These are phyloP conservation scores for Curvularia lunata DNA, from an alignment of 2,329 filamentous ascomycete species.

Conservation along the genomic window DNA sequence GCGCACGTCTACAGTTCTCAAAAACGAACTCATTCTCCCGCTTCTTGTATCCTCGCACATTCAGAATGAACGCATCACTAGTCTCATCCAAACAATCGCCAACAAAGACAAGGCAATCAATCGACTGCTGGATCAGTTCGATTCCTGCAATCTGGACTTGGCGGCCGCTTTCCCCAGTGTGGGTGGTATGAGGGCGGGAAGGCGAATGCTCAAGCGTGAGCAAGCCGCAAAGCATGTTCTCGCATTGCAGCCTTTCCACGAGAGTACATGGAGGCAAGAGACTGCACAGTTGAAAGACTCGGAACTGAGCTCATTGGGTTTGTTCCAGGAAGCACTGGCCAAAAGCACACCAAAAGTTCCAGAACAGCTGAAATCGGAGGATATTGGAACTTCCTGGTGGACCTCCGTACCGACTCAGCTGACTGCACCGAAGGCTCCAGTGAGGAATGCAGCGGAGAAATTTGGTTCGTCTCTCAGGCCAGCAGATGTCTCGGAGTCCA, in stretches of 20 bases:
- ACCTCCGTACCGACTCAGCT: constrained; percentile 21
- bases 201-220: constrained; percentile 55
- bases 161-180: constrained; percentile 63
- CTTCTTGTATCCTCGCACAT: constrained; percentile 58
- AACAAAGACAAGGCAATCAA: constrained; percentile 66
- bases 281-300: constrained; percentile 33
- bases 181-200: constrained; percentile 53
- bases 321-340: constrained; percentile 45
- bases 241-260: constrained; percentile 62
- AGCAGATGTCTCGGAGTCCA: constrained; percentile 18
- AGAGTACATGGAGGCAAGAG: constrained; percentile 52
- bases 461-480: constrained; percentile 9
- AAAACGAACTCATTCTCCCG: constrained; percentile 59
- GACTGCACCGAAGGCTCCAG: constrained; percentile 11
- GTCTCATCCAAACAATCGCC: constrained; percentile 58
- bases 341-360: constrained; percentile 39
- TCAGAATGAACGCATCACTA: constrained; percentile 56
- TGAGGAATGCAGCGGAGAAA: constrained; percentile 20
- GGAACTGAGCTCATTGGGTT: constrained; percentile 36
- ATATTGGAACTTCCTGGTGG: constrained; percentile 33
- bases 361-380: constrained; percentile 26
- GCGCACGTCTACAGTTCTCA: constrained; percentile 51
- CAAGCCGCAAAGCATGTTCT: constrained; percentile 62
- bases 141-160: constrained; percentile 62
- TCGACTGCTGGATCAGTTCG: constrained; percentile 65